Conservation (phyloP, 176 grass and related monocot species). For the Pharus latifolius region DNA sequence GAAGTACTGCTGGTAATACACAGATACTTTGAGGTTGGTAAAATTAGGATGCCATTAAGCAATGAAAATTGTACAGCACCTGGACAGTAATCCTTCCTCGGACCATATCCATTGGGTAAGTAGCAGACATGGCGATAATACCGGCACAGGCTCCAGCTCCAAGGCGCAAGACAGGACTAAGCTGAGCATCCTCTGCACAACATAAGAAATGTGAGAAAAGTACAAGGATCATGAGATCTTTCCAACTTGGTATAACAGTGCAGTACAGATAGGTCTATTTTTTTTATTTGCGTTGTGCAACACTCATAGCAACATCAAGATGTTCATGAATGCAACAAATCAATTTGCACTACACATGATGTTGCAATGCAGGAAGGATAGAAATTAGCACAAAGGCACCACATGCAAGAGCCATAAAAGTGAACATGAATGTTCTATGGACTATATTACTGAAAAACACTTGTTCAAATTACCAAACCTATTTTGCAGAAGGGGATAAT, state of each 20-base stretch:
- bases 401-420: not conserved
- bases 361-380: not conserved
- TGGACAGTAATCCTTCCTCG: conserved; percentile 97
- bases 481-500: too few relatives aligned
- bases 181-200: conserved; percentile 83
- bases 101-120: conserved; percentile 99
- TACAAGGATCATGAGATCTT: not conserved
- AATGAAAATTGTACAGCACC: conserved; percentile 28
- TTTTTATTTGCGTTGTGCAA: not conserved
- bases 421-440: not conserved
- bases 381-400: not conserved
- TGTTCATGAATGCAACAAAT: not conserved
- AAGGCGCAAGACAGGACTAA: conserved; percentile 68
- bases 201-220: not conserved
- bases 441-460: too few relatives aligned
- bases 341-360: not conserved
- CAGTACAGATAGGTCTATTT: not conserved
- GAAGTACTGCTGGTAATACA: not conserved
- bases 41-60: not conserved
- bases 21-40: not conserved
- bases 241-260: not conserved
- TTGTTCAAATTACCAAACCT: too few relatives aligned
- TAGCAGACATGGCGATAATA: conserved; percentile 99
- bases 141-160: conserved; percentile 97
- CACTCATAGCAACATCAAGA: not conserved